Evolutionary conservation across 495 filamentous ascomycete species (phyloP), one percentile per base, ranked within the genome.

Genomic region (Podospora sp.): DNA sequence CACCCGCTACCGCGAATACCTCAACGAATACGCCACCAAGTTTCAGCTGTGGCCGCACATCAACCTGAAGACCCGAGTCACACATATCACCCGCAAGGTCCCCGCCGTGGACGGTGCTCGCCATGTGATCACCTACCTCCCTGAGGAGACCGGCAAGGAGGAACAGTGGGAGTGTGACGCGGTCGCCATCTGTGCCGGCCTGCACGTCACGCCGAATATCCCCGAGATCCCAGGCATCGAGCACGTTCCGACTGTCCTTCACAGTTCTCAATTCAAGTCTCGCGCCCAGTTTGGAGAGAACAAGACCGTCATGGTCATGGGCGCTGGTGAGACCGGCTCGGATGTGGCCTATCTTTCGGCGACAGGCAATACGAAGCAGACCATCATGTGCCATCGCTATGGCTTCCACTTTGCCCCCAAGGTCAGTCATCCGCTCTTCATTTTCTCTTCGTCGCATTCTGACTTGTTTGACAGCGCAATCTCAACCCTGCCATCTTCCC

Each of bases 231-330:
- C 68, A 0, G 81, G 81, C 6, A 71, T 81, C 20, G 75, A 81
- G 60, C 70, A 78, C 12, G 68, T 83, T 1, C 73, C 79, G 2
- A 64, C 69, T 11, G 74, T 76, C 0, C 67, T 80, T 33, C 80
- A 83, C 66, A 83, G 81, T 0, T 78, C 77, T 0, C 62, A 82
- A 49, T 81, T 82, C 71, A 83, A 83, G 67, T 60, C 51, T 6
- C 71, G 77, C 29, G 68, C 69, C 11, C 74, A 82, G 50, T 79
- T 83, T 26, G 78, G 71, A 11, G 68, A 66, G 24, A 71, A 67
- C 36, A 78, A 75, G 66, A 73, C 79, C 6, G 73, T 84, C 20
- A 51, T 83, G 67, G 75, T 83, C 20, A 70, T 83, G 20, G 81
- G 80, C 1, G 76, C 71, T 35, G 81, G 81, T 2, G 81, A 84